Percentiles rank a stretch among this genome's conserved stretches.
phyloP scores from a whole-genome alignment of 2,329 filamentous ascomycete genomes.

The Penicillium sp. region DNA sequence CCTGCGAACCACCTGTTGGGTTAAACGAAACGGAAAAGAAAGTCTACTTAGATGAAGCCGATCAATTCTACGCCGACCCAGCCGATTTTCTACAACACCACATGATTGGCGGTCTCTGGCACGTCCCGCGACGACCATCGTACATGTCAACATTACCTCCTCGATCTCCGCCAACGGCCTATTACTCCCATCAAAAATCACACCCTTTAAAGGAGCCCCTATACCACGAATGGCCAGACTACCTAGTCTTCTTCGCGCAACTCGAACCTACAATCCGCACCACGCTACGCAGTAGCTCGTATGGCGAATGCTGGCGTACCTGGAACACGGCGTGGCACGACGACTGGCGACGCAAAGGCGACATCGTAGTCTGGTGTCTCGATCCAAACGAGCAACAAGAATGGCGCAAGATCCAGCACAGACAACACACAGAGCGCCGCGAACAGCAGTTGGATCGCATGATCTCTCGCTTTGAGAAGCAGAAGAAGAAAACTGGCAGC shows the following conservation, averaged over 20 bases:
- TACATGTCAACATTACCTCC: slow-evolving; percentile 19
- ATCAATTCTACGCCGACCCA: slow-evolving; percentile 75
- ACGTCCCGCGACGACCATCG: slow-evolving; percentile 31
- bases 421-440: slow-evolving; percentile 19
- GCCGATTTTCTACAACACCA: slow-evolving; percentile 53
- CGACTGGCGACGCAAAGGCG: slow-evolving; percentile 57
- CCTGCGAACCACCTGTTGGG: slow-evolving; percentile 82
- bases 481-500: slow-evolving; percentile 15
- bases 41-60: slow-evolving; percentile 80
- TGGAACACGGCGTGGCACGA: slow-evolving; percentile 63
- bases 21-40: slow-evolving; percentile 58
- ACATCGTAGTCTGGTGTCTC: slow-evolving; percentile 59
- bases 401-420: slow-evolving; percentile 30
- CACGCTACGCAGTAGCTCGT: slow-evolving; percentile 44
- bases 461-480: slow-evolving; percentile 27
- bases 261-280: slow-evolving; percentile 49
- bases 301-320: slow-evolving; percentile 56
- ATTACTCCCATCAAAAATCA: slow-evolving; percentile 5
- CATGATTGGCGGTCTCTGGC: slow-evolving; percentile 42
- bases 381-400: slow-evolving; percentile 32
- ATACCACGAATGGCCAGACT: slow-evolving; percentile 44
- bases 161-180: slow-evolving; percentile 2
- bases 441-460: slow-evolving; percentile 36
- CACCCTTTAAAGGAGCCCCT: slow-evolving; percentile 3
- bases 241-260: slow-evolving; percentile 54